Percentiles rank a stretch among this genome's conserved stretches.
These are phyloP conservation scores for Colletotrichum tropicicola DNA, from an alignment of 2,329 filamentous ascomycete genomes.

Conservation along the genomic window DNA sequence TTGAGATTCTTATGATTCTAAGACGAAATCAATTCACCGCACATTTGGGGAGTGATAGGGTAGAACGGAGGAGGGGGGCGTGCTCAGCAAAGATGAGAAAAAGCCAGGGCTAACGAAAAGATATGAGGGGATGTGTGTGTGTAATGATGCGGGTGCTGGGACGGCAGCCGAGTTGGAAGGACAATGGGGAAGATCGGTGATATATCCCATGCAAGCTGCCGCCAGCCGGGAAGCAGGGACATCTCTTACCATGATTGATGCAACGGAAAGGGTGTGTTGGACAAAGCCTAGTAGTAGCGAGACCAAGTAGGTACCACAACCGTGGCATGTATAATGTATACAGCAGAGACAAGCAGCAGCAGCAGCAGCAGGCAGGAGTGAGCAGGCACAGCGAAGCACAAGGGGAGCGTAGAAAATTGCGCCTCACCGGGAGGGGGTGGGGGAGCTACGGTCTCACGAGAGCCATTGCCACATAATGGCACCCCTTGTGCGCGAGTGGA, in stretches of 20 bases:
- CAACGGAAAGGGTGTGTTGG: constrained; percentile 48
- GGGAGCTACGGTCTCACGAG: constrained; percentile 40
- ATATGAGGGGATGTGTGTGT: constrained; percentile 29
- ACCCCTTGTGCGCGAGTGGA: constrained; percentile 33
- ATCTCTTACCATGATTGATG: constrained; percentile 59
- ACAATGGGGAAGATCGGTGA: constrained; percentile 44
- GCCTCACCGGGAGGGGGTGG: constrained; percentile 34
- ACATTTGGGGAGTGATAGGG: constrained; percentile 40
- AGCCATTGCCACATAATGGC: constrained; percentile 40
- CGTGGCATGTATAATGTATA: constrained; percentile 45
- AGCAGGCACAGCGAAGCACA: constrained; percentile 32
- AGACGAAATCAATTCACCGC: constrained; percentile 49
- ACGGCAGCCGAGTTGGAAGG: constrained; percentile 33
- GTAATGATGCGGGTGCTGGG: constrained; percentile 31
- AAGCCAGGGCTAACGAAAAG: constrained; percentile 35
- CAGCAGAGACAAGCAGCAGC: constrained; percentile 35
- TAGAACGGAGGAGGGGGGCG: constrained; percentile 34
- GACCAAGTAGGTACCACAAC: constrained; percentile 43
- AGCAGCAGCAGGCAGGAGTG: constrained; percentile 25
- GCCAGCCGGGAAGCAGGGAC: constrained; percentile 46
- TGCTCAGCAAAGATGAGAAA: constrained; percentile 29
- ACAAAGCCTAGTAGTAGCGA: constrained; percentile 43
- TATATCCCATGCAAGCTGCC: constrained; percentile 57
- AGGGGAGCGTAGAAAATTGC: constrained; percentile 33
- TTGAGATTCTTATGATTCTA: constrained; percentile 47